Evolutionary conservation across 1,284 basidiomycete genomes (phyloP), one percentile per base, ranked within the genome.

Genomic region (Moesziomyces sp.): DNA sequence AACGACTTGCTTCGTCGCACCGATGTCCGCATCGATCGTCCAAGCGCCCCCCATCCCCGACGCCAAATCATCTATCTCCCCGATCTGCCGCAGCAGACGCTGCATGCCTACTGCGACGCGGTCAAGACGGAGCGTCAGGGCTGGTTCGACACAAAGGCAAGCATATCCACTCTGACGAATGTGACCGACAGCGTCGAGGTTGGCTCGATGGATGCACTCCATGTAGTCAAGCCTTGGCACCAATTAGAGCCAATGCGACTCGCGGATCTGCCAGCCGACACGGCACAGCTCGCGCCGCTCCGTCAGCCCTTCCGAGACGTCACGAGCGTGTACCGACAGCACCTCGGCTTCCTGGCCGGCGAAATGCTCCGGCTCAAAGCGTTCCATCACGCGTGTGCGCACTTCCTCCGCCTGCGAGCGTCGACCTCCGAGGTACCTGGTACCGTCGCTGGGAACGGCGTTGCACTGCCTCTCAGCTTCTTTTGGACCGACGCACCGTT

Each of bases 401-500:
- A 59, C 23, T 58, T 46, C 43, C 42, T 62, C 42, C 4, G 13
- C 13, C 18, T 47, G 28, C 48, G 53, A 9, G 43, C 49, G 14
- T 45, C 59, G 9, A 21, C 38, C 13, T 18, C 52, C 10, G 23
- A 44, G 40, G 21, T 21, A 0, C 18, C 16, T 13, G 26, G 38
- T 2, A 30, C 28, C 16, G 5, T 7, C 2, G 5, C 16, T 33
- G 30, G 30, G 5, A 6, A 40, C 5, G 38, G 18, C 10, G 28
- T 28, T 14, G 43, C 46, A n/a, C 38, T 78, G 13, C 49, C 45
- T 11, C 53, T 80, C 10, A 63, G 58, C 52, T 80, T 66, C 60
- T 80, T 80, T 26, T 76, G 74, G 71, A 70, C 76, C 26, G 55
- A 74, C 19, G 66, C 58, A 3, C 59, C 78, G 11, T 60, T 80